These are phyloP conservation scores for Trametes villosa DNA, from an alignment of 768 basidiomycete species.

Conservation along the genomic window DNA sequence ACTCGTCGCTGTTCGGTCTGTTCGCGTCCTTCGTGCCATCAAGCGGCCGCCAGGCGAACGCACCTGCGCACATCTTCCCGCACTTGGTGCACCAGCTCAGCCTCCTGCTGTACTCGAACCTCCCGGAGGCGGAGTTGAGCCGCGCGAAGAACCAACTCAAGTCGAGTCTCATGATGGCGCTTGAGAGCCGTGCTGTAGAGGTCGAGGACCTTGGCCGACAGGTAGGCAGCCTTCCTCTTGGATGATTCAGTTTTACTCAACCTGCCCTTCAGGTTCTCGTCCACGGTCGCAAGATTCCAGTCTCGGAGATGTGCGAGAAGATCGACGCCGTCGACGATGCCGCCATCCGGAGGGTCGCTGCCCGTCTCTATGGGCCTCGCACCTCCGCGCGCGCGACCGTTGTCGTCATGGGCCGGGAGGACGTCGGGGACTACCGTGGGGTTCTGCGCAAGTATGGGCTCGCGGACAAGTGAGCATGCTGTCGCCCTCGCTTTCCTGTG, in stretches of 20 bases:
- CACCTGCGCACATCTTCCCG: conserved; percentile 72
- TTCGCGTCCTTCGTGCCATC: conserved; percentile 83
- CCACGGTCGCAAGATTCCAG: conserved; percentile 81
- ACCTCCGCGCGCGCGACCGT: conserved; percentile 73
- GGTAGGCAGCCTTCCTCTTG: conserved; percentile 42
- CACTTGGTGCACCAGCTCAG: conserved; percentile 90
- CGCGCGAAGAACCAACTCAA: conserved; percentile 97
- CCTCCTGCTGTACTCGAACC: conserved; percentile 69
- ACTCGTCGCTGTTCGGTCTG: conserved; percentile 91
- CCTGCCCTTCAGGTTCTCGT: conserved; percentile 66
- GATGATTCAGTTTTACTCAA: conserved; percentile 4
- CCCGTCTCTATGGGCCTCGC: conserved; percentile 69
- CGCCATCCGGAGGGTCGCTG: conserved; percentile 77
- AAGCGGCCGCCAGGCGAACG: conserved; percentile 61
- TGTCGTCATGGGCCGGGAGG: conserved; percentile 83
- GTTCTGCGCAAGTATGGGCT: conserved; percentile 75
- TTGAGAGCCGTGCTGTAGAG: conserved; percentile 84
- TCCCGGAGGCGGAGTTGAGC: conserved; percentile 70
- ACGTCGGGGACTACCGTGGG: conserved; percentile 67
- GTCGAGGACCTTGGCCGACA: conserved; percentile 93
- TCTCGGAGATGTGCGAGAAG: conserved; percentile 89
- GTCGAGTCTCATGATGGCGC: conserved; percentile 90
- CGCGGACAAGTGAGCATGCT: conserved; percentile 30
- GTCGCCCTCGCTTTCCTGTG: neutral
- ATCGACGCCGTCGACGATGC: conserved; percentile 77